A percentile compares a stretch with the other conserved stretches of the same genome.
These are phyloP conservation scores for Pinus tabuliformis DNA, from an alignment of 75 land plant species.

Conservation along the genomic window DNA sequence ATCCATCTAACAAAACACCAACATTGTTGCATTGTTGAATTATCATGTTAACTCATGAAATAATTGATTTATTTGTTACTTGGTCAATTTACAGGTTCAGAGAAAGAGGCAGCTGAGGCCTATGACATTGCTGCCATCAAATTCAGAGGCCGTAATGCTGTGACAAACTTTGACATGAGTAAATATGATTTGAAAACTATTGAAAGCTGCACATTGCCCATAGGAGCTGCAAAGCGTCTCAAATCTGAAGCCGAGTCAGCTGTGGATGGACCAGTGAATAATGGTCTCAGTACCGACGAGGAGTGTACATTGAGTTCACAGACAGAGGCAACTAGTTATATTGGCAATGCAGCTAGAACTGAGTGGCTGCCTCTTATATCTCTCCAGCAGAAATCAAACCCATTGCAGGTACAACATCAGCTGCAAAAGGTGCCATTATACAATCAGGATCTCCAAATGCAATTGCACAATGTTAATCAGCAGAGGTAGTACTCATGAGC, in stretches of 20 bases:
- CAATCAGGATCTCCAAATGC: neutral
- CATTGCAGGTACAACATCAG: neutral
- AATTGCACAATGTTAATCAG: neutral
- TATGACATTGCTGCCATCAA: slow-evolving; percentile 60
- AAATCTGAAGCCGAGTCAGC: slow-evolving; percentile 1
- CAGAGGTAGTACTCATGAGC: slow-evolving; percentile 1
- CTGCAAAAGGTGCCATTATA: slow-evolving; percentile 1
- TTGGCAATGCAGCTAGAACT: neutral
- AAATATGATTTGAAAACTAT: slow-evolving; percentile 44
- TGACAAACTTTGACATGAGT: slow-evolving; percentile 53
- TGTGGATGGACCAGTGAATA: neutral
- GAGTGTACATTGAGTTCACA: slow-evolving; percentile 1
- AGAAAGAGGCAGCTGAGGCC: slow-evolving; percentile 61
- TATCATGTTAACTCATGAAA: too few species aligned
- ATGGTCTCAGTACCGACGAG: neutral
- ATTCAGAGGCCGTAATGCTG: slow-evolving; percentile 47
- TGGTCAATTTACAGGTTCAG: slow-evolving; percentile 27
- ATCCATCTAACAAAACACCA: too few species aligned
- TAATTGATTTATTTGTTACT: too few species aligned
- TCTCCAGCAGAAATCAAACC: neutral
- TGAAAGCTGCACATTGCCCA: neutral
- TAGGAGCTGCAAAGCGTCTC: slow-evolving; percentile 7
- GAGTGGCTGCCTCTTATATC: slow-evolving; percentile 2
- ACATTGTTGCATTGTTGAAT: too few species aligned
- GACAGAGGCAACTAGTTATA: neutral